Evolutionary conservation across 1,284 basidiomycete species (phyloP).

Genomic region (Pascua guehoae): DNA sequence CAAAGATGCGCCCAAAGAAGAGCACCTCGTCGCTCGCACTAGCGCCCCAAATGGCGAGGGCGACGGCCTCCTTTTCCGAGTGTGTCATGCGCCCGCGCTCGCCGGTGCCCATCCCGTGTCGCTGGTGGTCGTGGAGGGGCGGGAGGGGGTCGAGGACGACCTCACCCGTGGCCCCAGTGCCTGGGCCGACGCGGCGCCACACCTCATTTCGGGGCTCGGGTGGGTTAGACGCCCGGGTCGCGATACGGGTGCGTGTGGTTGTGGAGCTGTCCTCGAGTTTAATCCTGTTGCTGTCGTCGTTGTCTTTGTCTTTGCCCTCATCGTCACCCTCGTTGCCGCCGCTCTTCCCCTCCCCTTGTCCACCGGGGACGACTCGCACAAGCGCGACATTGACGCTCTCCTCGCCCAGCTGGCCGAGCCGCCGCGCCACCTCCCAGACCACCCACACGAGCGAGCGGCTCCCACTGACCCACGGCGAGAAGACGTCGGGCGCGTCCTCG

Average conservation of each 20-base stretch:
- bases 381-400: slow-evolving; percentile 19
- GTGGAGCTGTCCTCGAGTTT: not conserved
- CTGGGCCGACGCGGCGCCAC: not conserved
- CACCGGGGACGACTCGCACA: slow-evolving; percentile 3
- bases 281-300: too few species aligned
- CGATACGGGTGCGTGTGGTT: not conserved
- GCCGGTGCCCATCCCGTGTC: not conserved
- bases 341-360: too few species aligned
- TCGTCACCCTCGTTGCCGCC: not conserved
- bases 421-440: slow-evolving; percentile 32
- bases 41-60: slow-evolving; percentile 13
- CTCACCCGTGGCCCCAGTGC: slow-evolving; percentile 3
- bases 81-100: slow-evolving; percentile 12
- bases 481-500: slow-evolving; percentile 21
- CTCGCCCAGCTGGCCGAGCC: slow-evolving; percentile 3
- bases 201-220: too few species aligned
- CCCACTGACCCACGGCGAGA: slow-evolving; percentile 29
- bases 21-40: slow-evolving; percentile 21
- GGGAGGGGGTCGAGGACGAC: slow-evolving; percentile 6
- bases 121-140: not conserved
- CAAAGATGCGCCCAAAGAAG: slow-evolving; percentile 34
- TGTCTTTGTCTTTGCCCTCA: too few species aligned
- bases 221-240: not conserved
- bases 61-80: slow-evolving; percentile 16
- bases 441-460: slow-evolving; percentile 23